Conservation (phyloP, 2,329 filamentous ascomycete genomes). For the Aspergillus ochraceus region DNA sequence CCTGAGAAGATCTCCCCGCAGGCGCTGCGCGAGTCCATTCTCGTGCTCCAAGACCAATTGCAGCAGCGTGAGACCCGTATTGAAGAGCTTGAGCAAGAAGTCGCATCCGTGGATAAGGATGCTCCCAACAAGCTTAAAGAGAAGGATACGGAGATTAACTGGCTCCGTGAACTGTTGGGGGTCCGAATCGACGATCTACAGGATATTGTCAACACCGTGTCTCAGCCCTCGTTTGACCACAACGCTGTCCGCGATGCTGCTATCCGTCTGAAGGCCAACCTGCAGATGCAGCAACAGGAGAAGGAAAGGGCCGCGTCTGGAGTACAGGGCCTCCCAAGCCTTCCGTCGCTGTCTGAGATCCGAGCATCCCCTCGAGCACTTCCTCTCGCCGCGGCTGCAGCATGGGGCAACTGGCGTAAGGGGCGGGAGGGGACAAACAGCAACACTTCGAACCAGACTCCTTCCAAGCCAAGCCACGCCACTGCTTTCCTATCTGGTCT, state of each 20-base stretch:
- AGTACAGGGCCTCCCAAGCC: constrained; percentile 64
- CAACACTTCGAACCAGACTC: constrained; percentile 55
- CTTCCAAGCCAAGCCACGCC: constrained; percentile 58
- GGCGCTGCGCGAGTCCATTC: constrained; percentile 90
- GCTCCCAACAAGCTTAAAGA: constrained; percentile 82
- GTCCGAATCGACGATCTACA: constrained; percentile 89
- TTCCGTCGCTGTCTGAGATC: constrained; percentile 74
- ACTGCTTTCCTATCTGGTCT: constrained; percentile 73
- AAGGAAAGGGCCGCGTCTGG: constrained; percentile 77
- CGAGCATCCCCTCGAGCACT: constrained; percentile 75
- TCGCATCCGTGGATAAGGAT: constrained; percentile 71
- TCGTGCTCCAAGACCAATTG: constrained; percentile 93
- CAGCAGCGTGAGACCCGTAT: constrained; percentile 90
- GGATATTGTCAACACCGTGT: constrained; percentile 81
- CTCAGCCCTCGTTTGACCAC: constrained; percentile 72
- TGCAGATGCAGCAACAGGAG: constrained; percentile 98
- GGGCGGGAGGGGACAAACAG: constrained; percentile 51
- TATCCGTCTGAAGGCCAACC: constrained; percentile 87
- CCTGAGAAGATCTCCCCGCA: constrained; percentile 92
- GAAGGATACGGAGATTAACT: constrained; percentile 88
- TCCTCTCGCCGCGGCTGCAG: constrained; percentile 85
- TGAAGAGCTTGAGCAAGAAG: constrained; percentile 76
- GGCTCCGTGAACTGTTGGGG: constrained; percentile 89
- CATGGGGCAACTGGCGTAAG: constrained; percentile 94
- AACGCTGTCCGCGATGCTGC: constrained; percentile 83